Evolutionary conservation across 768 basidiomycete genomes (phyloP).

Genomic region (Chalciporus chontae): DNA sequence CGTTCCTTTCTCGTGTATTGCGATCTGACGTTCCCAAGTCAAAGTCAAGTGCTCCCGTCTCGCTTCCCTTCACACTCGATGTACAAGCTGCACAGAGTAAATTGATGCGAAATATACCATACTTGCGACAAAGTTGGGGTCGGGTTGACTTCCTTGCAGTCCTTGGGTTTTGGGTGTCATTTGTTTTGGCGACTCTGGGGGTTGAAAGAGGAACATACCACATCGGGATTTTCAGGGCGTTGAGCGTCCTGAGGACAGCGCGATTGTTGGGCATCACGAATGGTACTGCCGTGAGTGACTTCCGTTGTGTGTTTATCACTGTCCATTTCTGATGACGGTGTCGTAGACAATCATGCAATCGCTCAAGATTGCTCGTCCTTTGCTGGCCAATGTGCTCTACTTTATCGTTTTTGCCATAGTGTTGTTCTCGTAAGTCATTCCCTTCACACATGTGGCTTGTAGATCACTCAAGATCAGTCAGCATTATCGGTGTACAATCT

Average conservation of each 20-base stretch:
- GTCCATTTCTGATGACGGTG: conserved; percentile 7
- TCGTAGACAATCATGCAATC: conserved; percentile 82
- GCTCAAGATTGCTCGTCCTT: conserved; percentile 82
- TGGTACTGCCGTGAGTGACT: conserved; percentile 76
- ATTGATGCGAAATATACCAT: conserved; percentile 72
- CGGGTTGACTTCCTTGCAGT: conserved; percentile 88
- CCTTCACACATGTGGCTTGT: background rate
- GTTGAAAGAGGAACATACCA: conserved; percentile 66
- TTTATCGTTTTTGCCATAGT: conserved; percentile 89
- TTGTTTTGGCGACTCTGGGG: conserved; percentile 64
- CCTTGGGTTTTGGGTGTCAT: conserved; percentile 81
- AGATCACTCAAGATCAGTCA: conserved; percentile 1
- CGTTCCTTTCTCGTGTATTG: conserved; percentile 49
- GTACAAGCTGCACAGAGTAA: conserved; percentile 53
- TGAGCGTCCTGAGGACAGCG: conserved; percentile 81
- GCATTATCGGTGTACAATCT: conserved; percentile 91
- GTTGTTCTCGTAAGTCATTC: conserved; percentile 69
- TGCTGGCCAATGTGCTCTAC: conserved; percentile 86
- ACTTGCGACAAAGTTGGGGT: conserved; percentile 90
- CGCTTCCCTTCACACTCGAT: conserved; percentile 60
- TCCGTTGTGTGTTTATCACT: background rate
- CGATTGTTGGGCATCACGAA: conserved; percentile 83
- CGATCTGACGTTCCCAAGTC: conserved; percentile 37
- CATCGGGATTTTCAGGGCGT: conserved; percentile 82
- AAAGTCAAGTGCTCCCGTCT: conserved; percentile 37